Evolutionary conservation across 106 monocot species (phyloP).

Genomic region (Allium fistulosum): DNA sequence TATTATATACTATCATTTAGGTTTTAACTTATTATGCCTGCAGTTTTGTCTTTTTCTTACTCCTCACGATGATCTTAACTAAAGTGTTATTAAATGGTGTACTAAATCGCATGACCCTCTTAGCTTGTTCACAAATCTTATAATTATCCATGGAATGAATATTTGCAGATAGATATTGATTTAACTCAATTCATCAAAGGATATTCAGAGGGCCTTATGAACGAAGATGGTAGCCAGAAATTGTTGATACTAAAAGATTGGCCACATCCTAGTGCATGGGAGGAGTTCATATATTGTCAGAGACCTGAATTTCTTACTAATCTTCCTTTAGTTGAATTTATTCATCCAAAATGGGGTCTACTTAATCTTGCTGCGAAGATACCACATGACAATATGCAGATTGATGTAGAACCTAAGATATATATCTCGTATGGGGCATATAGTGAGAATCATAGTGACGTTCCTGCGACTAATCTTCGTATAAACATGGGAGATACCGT

Average conservation of each 20-base stretch:
- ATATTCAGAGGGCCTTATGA: conserved; percentile 46
- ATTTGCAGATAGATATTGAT: conserved; percentile 73
- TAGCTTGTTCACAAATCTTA: background rate
- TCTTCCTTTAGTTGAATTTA: conserved; percentile 84
- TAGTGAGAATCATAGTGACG: conserved; percentile 36
- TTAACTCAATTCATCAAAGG: conserved; percentile 72
- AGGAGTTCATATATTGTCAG: conserved; percentile 80
- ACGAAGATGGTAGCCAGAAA: conserved; percentile 28
- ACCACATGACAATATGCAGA: conserved; percentile 54
- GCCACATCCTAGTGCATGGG: conserved; percentile 61
- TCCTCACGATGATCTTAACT: no score
- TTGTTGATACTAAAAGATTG: conserved; percentile 84
- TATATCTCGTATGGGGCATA: conserved; percentile 58
- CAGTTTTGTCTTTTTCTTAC: no score
- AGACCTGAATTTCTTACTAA: conserved; percentile 80
- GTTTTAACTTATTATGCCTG: no score
- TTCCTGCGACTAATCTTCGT: conserved; percentile 62
- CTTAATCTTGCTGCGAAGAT: conserved; percentile 85
- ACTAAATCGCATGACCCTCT: no score
- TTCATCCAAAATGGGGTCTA: conserved; percentile 85
- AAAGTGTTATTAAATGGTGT: no score
- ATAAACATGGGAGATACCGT: conserved; percentile 86
- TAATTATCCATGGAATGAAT: background rate
- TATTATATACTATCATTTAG: no score
- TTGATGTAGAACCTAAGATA: conserved; percentile 68